phyloP scores from a whole-genome alignment of 305 asterid genomes.

The Fraxinus greggii region DNA sequence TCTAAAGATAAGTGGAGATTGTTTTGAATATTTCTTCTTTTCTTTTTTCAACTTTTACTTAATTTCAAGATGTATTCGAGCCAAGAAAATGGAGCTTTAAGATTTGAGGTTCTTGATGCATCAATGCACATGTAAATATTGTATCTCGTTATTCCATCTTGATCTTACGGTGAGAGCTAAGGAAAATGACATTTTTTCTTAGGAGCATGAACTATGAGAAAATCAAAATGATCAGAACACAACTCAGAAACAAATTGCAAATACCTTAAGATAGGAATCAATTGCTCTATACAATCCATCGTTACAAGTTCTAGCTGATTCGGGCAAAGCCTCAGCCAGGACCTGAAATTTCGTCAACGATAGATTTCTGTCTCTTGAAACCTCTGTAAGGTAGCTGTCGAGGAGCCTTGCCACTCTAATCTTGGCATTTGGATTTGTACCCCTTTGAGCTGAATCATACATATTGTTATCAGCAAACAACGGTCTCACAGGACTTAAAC shows the following conservation, averaged over 20 bases:
- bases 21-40: background rate
- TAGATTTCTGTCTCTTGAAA: constrained; percentile 68
- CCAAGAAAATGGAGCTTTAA: background rate
- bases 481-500: constrained; percentile 61
- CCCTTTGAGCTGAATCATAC: constrained; percentile 51
- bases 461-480: constrained; percentile 50
- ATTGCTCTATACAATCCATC: constrained; percentile 86
- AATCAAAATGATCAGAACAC: background rate
- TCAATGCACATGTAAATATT: background rate
- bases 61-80: background rate
- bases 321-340: constrained; percentile 84
- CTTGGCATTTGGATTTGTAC: constrained; percentile 53
- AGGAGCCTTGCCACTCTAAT: constrained; percentile 87
- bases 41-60: background rate
- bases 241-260: background rate
- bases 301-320: constrained; percentile 80
- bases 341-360: constrained; percentile 79
- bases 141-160: background rate
- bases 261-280: constrained; percentile 91
- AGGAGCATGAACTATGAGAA: background rate
- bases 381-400: constrained; percentile 85
- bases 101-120: background rate
- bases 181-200: no score
- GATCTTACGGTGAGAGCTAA: background rate
- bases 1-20: background rate